Conservation (phyloP, 176 grass and related monocot genomes). For the Cocos nucifera region DNA sequence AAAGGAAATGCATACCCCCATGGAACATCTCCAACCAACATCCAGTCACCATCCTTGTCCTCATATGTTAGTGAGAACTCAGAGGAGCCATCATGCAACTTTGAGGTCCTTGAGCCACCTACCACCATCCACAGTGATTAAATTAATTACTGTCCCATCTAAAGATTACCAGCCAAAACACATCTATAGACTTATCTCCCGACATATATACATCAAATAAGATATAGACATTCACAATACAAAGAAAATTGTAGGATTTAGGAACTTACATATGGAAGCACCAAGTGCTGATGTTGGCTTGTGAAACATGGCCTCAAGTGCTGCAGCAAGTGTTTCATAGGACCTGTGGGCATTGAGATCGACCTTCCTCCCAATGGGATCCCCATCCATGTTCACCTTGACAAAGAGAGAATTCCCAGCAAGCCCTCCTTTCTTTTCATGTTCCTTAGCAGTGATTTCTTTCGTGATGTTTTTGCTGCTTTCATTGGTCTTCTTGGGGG, state of each 20-base stretch:
- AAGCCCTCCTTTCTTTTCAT: background rate
- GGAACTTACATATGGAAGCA: background rate
- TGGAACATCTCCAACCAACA: conserved; percentile 8
- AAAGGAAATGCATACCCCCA: background rate
- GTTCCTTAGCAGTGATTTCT: background rate
- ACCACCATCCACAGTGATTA: background rate
- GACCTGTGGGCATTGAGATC: conserved; percentile 6
- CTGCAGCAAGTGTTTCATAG: conserved; percentile 12
- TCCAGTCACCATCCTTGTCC: conserved; percentile 7
- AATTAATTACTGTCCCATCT: background rate
- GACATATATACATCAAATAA: too few relatives aligned
- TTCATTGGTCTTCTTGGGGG: background rate
- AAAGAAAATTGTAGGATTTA: too few relatives aligned
- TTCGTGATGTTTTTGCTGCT: background rate
- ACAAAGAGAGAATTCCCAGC: conserved; percentile 7
- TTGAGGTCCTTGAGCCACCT: background rate
- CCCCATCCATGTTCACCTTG: conserved; percentile 17
- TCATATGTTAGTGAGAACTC: background rate
- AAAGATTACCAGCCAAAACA: background rate
- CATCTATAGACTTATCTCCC: background rate
- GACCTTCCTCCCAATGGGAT: conserved; percentile 12
- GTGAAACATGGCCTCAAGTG: conserved; percentile 16
- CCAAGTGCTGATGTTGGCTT: background rate
- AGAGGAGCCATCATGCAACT: background rate
- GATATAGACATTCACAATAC: too few relatives aligned